A percentile compares a stretch with the other conserved stretches of the same genome.
Conservation (phyloP, 495 filamentous ascomycete species). For the Lichenothelia convexa region DNA sequence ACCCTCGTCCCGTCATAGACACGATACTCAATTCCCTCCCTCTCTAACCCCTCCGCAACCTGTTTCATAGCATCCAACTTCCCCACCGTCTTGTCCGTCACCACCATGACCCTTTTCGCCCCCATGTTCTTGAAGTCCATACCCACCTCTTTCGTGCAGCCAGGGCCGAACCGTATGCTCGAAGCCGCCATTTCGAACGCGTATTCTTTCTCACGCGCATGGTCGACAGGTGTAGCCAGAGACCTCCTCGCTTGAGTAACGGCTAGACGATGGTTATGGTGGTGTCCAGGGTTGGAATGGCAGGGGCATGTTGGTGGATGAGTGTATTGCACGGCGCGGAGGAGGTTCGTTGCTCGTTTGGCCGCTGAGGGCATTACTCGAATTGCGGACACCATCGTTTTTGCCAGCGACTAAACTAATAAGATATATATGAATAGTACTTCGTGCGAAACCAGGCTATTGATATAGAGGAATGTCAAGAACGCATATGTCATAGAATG, state of each 20-base stretch:
- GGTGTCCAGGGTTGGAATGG: constrained; percentile 65
- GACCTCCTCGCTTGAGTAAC: constrained; percentile 39
- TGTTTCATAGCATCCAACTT: constrained; percentile 72
- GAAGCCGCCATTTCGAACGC: constrained; percentile 97
- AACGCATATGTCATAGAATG: too few relatives aligned
- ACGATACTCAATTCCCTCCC: constrained; percentile 59
- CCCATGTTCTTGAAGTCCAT: constrained; percentile 95
- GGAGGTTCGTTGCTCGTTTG: constrained; percentile 56
- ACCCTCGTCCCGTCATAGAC: constrained; percentile 62
- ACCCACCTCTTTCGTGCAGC: constrained; percentile 90
- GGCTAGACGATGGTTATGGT: constrained; percentile 30
- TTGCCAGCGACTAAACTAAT: background rate
- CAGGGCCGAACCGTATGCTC: constrained; percentile 81
- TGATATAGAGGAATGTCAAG: too few relatives aligned
- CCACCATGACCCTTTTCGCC: constrained; percentile 67
- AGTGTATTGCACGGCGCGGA: constrained; percentile 75
- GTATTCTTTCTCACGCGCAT: constrained; percentile 70
- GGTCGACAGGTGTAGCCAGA: constrained; percentile 56
- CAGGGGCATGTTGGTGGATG: constrained; percentile 86
- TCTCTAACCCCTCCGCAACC: constrained; percentile 54
- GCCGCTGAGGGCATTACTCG: constrained; percentile 40
- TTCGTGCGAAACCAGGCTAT: too few relatives aligned
- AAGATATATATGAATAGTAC: background rate
- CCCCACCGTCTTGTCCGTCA: constrained; percentile 67
- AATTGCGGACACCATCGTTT: constrained; percentile 9